Percentiles rank a stretch among this genome's conserved stretches.
Evolutionary conservation across 306 rosid species (phyloP).

Genomic region (Gastrolobium bilobum): DNA sequence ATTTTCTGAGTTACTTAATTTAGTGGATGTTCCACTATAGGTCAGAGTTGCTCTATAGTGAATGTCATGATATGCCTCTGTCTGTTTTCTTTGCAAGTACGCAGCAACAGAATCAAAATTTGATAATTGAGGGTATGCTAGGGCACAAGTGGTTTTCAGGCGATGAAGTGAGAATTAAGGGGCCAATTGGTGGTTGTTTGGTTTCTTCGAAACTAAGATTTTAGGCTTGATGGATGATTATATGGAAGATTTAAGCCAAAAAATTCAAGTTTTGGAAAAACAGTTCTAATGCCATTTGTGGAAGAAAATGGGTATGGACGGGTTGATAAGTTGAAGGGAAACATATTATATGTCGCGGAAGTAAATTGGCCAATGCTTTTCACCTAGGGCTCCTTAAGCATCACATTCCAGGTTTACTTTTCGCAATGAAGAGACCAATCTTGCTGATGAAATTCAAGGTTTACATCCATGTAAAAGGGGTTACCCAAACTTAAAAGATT

Average conservation of each 20-base stretch:
- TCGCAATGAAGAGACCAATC: neutral
- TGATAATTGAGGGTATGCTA: neutral
- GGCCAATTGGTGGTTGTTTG: slow-evolving; percentile 1
- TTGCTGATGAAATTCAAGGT: slow-evolving; percentile 33
- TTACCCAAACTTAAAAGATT: neutral
- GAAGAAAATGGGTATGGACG: neutral
- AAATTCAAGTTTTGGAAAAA: slow-evolving; percentile 25
- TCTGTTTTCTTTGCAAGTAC: slow-evolving; percentile 21
- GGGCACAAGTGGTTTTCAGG: slow-evolving; percentile 12
- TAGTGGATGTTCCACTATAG: slow-evolving; percentile 19
- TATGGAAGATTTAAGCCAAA: neutral
- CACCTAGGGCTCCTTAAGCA: slow-evolving; percentile 24
- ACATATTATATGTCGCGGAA: neutral
- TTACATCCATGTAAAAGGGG: slow-evolving; percentile 4
- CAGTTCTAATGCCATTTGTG: neutral
- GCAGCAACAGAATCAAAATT: slow-evolving; percentile 15
- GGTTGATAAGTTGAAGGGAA: slow-evolving; percentile 6
- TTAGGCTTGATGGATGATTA: slow-evolving; percentile 18
- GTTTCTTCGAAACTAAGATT: neutral
- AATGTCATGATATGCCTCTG: slow-evolving; percentile 14
- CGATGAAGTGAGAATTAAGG: neutral
- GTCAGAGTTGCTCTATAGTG: slow-evolving; percentile 24
- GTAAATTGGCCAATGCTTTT: neutral
- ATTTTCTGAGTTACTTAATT: slow-evolving; percentile 22
- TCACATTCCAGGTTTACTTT: neutral